Evolutionary conservation across 1,284 basidiomycete genomes (phyloP).

Genomic region (Neolentinus lepideus): DNA sequence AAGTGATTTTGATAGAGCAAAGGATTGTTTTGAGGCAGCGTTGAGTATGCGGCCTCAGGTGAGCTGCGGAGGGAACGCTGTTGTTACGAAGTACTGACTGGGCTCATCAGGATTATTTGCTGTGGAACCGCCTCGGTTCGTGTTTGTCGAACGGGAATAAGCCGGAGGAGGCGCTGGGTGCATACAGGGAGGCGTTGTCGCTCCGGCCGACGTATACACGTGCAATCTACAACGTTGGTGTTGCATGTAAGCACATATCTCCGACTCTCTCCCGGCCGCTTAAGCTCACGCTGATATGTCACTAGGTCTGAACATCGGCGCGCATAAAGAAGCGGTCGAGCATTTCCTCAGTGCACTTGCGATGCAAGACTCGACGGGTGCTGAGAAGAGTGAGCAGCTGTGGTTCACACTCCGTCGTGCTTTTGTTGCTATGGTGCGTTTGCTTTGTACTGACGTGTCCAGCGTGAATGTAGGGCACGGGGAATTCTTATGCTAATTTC

Average conservation of each 20-base stretch:
- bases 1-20: constrained; percentile 71
- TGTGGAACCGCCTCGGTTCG: constrained; percentile 97
- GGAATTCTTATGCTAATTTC: neutral
- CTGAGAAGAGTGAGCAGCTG: constrained; percentile 74
- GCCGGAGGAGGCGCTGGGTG: constrained; percentile 93
- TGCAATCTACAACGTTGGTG: constrained; percentile 96
- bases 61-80: constrained; percentile 9
- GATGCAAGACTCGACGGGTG: constrained; percentile 61
- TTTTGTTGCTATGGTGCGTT: constrained; percentile 74
- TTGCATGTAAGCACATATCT: constrained; percentile 88
- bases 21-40: constrained; percentile 89
- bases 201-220: constrained; percentile 94
- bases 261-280: neutral
- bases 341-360: constrained; percentile 93
- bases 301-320: constrained; percentile 89
- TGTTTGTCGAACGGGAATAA: constrained; percentile 93
- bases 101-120: constrained; percentile 69
- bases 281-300: neutral
- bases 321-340: constrained; percentile 93
- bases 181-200: constrained; percentile 91
- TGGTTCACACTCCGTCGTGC: constrained; percentile 92
- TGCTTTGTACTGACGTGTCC: constrained; percentile 2
- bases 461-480: neutral
- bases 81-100: neutral
- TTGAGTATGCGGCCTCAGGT: constrained; percentile 71